Conservation (phyloP, 768 basidiomycete genomes). For the Leccinum boreale region DNA sequence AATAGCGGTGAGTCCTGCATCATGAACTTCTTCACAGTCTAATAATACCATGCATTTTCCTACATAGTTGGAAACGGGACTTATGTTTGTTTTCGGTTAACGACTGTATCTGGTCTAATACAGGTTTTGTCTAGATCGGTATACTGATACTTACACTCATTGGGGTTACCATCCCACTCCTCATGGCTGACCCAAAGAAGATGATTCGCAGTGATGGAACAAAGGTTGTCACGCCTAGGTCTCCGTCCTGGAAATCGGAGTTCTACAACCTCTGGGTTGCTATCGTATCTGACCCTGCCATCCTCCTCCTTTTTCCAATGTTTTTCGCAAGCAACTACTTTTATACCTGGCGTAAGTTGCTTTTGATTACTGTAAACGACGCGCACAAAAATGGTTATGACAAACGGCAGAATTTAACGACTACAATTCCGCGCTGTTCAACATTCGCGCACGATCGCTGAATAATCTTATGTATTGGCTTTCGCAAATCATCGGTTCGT, state of each 20-base stretch:
- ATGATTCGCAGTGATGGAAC: slow-evolving; percentile 77
- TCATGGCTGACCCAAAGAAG: slow-evolving; percentile 69
- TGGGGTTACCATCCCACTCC: slow-evolving; percentile 60
- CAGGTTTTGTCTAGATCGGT: slow-evolving; percentile 51
- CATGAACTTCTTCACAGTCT: not conserved
- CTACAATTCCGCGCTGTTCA: slow-evolving; percentile 76
- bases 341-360: slow-evolving; percentile 72
- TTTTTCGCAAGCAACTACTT: slow-evolving; percentile 85
- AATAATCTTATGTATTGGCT: slow-evolving; percentile 82
- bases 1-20: slow-evolving; percentile 26
- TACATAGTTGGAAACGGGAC: slow-evolving; percentile 63
- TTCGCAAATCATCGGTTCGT: slow-evolving; percentile 72
- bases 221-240: slow-evolving; percentile 55
- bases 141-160: slow-evolving; percentile 72
- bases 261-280: slow-evolving; percentile 66
- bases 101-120: not conserved
- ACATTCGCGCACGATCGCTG: slow-evolving; percentile 72
- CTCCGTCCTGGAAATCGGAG: slow-evolving; percentile 79
- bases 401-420: slow-evolving; percentile 64
- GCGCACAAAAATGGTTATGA: slow-evolving; percentile 5
- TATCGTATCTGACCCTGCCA: slow-evolving; percentile 65
- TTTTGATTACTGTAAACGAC: not conserved
- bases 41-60: not conserved
- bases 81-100: slow-evolving; percentile 48
- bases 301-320: slow-evolving; percentile 82